These are phyloP conservation scores for Blastocystis sp. DNA, from an alignment of 352 stramenopile species.

Conservation along the genomic window DNA sequence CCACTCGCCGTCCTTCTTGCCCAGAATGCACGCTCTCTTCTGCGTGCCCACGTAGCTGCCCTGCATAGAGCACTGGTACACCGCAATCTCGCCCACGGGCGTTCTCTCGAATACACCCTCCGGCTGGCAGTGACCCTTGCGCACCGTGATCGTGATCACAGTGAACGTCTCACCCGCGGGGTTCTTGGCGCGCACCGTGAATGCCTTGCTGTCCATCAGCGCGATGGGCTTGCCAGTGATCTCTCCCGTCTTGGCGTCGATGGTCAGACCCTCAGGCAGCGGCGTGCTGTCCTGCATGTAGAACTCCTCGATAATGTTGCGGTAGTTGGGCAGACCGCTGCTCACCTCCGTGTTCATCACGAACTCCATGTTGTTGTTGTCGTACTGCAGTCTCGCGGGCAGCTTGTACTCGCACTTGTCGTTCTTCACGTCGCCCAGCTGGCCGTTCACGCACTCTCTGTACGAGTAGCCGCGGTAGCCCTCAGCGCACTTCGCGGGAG, in stretches of 20 bases:
- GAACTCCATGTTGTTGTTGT: background rate
- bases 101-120: slow-evolving; percentile 21
- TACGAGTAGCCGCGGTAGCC: slow-evolving; percentile 51
- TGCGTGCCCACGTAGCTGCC: slow-evolving; percentile 26
- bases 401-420: slow-evolving; percentile 22
- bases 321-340: background rate
- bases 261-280: slow-evolving; percentile 27
- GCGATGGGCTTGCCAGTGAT: slow-evolving; percentile 41
- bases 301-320: slow-evolving; percentile 13
- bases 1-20: slow-evolving; percentile 11
- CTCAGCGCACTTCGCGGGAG: slow-evolving; percentile 7
- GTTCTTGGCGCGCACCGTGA: slow-evolving; percentile 28
- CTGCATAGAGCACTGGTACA: slow-evolving; percentile 3
- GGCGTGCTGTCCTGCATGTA: background rate
- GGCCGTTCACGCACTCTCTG: slow-evolving; percentile 4
- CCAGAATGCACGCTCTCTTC: slow-evolving; percentile 5
- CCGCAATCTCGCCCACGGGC: background rate
- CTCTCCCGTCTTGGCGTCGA: background rate
- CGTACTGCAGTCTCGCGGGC: background rate
- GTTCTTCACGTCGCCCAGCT: slow-evolving; percentile 34
- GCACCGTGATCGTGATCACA: slow-evolving; percentile 12
- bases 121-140: slow-evolving; percentile 1
- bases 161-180: background rate
- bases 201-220: background rate
- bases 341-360: background rate